These are phyloP conservation scores for Clonostachys chloroleuca DNA, from an alignment of 2,329 filamentous ascomycete species.

Conservation along the genomic window DNA sequence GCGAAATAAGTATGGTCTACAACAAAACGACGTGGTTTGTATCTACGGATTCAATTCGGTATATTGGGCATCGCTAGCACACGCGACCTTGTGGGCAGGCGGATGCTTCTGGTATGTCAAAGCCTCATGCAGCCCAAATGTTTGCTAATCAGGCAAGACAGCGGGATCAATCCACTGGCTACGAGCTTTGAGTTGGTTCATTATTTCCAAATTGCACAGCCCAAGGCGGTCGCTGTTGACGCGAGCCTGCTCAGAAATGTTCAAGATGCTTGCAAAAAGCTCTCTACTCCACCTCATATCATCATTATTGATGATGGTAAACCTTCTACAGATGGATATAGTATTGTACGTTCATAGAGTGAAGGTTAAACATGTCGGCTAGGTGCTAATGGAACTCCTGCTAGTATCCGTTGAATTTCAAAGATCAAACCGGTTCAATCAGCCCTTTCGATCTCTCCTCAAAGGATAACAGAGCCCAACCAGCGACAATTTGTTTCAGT, in stretches of 20 bases:
- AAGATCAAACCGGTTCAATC: not conserved
- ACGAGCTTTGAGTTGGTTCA: conserved; percentile 13
- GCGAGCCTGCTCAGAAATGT: conserved; percentile 3
- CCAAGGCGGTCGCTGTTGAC: conserved; percentile 10
- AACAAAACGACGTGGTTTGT: conserved; percentile 10
- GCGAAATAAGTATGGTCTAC: conserved; percentile 1
- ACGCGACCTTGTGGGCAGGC: conserved; percentile 13
- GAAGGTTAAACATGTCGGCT: not conserved
- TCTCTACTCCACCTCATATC: not conserved
- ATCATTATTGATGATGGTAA: not conserved
- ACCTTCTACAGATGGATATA: not conserved
- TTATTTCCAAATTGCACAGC: conserved; percentile 10
- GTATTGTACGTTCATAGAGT: not conserved
- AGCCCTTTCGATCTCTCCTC: conserved; percentile 5
- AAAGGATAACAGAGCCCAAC: conserved; percentile 7
- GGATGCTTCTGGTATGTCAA: conserved; percentile 10
- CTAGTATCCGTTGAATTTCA: too few species aligned
- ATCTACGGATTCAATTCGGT: conserved; percentile 12
- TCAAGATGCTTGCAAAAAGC: not conserved
- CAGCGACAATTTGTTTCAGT: conserved; percentile 14
- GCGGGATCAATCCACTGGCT: conserved; percentile 13
- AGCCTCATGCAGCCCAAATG: not conserved
- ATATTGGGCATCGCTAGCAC: conserved; percentile 10
- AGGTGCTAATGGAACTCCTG: too few species aligned
- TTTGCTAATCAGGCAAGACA: not conserved